A percentile compares a stretch with the other conserved stretches of the same genome.
These are phyloP conservation scores for Colletotrichum cereale DNA, from an alignment of 2,329 filamentous ascomycete species.

Conservation along the genomic window DNA sequence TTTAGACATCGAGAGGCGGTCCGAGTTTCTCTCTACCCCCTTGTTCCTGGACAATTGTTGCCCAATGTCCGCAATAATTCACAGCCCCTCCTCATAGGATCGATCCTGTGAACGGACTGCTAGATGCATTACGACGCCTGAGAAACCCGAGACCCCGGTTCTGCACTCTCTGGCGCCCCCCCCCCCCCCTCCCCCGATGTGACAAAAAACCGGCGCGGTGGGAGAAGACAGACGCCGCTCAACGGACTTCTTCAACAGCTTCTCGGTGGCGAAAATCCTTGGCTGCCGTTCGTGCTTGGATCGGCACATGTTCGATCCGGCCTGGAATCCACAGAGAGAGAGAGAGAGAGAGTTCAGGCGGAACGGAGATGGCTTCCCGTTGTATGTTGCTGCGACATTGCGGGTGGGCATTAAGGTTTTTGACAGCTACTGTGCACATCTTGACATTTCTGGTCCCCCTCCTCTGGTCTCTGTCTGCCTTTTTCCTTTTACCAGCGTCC, in stretches of 20 bases:
- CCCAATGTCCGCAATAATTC: background rate
- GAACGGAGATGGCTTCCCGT: slow-evolving; percentile 8
- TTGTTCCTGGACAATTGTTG: background rate
- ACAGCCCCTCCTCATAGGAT: background rate
- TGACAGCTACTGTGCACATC: background rate
- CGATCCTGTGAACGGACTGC: background rate
- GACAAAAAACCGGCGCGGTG: background rate
- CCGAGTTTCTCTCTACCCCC: background rate
- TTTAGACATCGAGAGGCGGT: background rate
- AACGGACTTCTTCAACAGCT: background rate
- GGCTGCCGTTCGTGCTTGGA: background rate
- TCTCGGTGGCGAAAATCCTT: background rate
- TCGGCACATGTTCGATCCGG: background rate
- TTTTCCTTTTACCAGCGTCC: background rate
- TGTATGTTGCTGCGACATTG: background rate
- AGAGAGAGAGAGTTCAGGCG: background rate
- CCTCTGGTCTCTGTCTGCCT: too few relatives aligned
- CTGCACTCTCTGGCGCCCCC: background rate
- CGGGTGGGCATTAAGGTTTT: background rate
- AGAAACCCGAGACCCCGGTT: slow-evolving; percentile 3
- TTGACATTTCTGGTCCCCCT: background rate
- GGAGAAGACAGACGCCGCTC: background rate
- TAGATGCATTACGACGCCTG: background rate
- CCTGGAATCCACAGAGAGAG: background rate
- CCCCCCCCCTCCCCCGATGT: background rate